A percentile compares a stretch with the other conserved stretches of the same genome.
phyloP scores from a whole-genome alignment of 2,329 filamentous ascomycete genomes.

The Scedosporium dehoogii region DNA sequence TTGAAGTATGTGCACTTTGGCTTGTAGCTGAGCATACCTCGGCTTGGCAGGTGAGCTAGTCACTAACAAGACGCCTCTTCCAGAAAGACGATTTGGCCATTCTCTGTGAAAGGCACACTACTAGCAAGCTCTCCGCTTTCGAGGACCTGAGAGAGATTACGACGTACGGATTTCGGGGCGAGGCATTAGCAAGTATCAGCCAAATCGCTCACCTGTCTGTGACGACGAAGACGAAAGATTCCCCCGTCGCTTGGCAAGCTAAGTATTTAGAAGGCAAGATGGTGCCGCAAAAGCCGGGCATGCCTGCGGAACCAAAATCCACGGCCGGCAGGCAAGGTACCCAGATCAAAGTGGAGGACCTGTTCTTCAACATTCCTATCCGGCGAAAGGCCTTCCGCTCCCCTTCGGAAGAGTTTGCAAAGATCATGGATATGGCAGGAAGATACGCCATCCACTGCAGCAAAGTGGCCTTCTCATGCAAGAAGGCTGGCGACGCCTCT shows the following conservation, averaged over 20 bases:
- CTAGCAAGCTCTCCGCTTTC: constrained; percentile 87
- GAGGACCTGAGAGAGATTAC: constrained; percentile 84
- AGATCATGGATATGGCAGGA: constrained; percentile 91
- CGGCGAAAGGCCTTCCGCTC: constrained; percentile 84
- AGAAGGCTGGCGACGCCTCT: constrained; percentile 85
- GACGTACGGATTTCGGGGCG: constrained; percentile 96
- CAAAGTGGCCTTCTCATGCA: constrained; percentile 91
- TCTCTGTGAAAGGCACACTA: constrained; percentile 91
- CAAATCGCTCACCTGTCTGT: constrained; percentile 95
- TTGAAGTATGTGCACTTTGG: constrained; percentile 54
- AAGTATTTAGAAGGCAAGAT: constrained; percentile 79
- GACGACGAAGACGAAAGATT: constrained; percentile 85
- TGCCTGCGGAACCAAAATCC: constrained; percentile 74
- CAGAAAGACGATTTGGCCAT: constrained; percentile 87
- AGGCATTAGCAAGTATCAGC: constrained; percentile 93
- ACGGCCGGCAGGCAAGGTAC: constrained; percentile 83
- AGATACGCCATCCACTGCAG: constrained; percentile 87
- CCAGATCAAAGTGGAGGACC: constrained; percentile 90
- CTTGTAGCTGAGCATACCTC: not conserved
- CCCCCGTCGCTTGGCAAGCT: constrained; percentile 81
- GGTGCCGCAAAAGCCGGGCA: constrained; percentile 75
- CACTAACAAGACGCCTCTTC: not conserved
- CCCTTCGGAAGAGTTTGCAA: constrained; percentile 88
- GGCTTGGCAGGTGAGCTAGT: not conserved
- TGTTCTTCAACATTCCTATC: constrained; percentile 94